A percentile compares a stretch with the other conserved stretches of the same genome.
phyloP scores from a whole-genome alignment of 202 grass and related monocot genomes.

The Panicum virgatum region DNA sequence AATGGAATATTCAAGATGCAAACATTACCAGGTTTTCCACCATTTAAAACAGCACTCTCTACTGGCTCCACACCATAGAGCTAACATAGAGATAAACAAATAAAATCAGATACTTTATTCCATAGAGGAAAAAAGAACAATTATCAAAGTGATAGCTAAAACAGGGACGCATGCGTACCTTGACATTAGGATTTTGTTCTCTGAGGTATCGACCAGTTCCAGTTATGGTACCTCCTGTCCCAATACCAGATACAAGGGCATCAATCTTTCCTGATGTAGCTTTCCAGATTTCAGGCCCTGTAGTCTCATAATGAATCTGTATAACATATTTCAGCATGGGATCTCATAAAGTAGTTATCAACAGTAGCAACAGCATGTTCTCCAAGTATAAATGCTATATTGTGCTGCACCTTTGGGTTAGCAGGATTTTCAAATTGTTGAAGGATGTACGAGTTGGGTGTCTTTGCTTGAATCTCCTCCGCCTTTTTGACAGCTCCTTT shows the following conservation, averaged over 20 bases:
- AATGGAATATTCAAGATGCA: slow-evolving; percentile 17
- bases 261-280: slow-evolving; percentile 68
- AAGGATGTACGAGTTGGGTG: slow-evolving; percentile 77
- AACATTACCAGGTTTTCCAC: slow-evolving; percentile 78
- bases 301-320: slow-evolving; percentile 95
- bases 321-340: slow-evolving; percentile 31
- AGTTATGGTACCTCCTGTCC: slow-evolving; percentile 87
- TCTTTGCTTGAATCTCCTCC: slow-evolving; percentile 67
- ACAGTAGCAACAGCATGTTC: not conserved
- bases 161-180: slow-evolving; percentile 41
- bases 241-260: slow-evolving; percentile 80
- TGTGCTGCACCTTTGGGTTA: slow-evolving; percentile 69
- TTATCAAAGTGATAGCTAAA: slow-evolving; percentile 5
- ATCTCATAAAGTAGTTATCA: not conserved
- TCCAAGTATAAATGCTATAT: not conserved
- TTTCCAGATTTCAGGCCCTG: slow-evolving; percentile 91
- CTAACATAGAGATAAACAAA: slow-evolving; percentile 43
- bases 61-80: slow-evolving; percentile 83
- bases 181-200: slow-evolving; percentile 79
- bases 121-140: not conserved
- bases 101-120: slow-evolving; percentile 29
- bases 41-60: slow-evolving; percentile 82
- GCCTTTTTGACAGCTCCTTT: slow-evolving; percentile 81
- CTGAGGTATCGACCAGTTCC: slow-evolving; percentile 74
- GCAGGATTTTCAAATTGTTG: slow-evolving; percentile 93